phyloP scores from a whole-genome alignment of 2,329 filamentous ascomycete species.

The Aspergillus flavus region DNA sequence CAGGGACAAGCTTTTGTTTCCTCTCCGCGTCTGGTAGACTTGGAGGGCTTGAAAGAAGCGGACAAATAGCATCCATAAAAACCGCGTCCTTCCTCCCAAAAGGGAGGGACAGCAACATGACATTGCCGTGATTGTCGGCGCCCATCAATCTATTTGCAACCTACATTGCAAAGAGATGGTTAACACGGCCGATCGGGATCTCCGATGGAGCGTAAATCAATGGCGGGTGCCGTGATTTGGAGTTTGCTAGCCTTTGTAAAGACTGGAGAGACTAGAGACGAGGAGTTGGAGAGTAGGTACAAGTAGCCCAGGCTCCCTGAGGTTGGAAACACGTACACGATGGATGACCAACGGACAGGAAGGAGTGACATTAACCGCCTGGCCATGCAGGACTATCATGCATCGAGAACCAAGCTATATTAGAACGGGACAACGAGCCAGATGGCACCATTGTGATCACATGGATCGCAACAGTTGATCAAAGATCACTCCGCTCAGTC shows the following conservation, averaged over 20 bases:
- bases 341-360: constrained; percentile 27
- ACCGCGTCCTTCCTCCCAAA: constrained; percentile 62
- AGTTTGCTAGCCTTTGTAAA: constrained; percentile 42
- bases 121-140: constrained; percentile 51
- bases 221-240: constrained; percentile 58
- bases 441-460: constrained; percentile 26
- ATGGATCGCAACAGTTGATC: constrained; percentile 30
- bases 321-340: constrained; percentile 55
- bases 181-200: constrained; percentile 67
- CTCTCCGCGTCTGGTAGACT: constrained; percentile 58
- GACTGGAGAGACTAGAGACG: constrained; percentile 15
- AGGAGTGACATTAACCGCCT: constrained; percentile 17
- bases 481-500: constrained; percentile 44
- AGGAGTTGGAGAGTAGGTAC: constrained; percentile 45
- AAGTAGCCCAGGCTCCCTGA: constrained; percentile 39
- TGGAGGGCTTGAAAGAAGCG: constrained; percentile 71
- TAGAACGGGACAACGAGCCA: constrained; percentile 44
- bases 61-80: constrained; percentile 98
- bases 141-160: constrained; percentile 58
- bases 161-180: constrained; percentile 61
- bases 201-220: constrained; percentile 49
- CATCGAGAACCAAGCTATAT: constrained; percentile 27
- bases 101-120: constrained; percentile 35
- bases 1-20: constrained; percentile 94
- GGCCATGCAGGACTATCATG: constrained; percentile 19